Percentiles rank a stretch among this genome's conserved stretches.
Conservation (phyloP, 2,329 filamentous ascomycete species). For the Aspergillus sp. region DNA sequence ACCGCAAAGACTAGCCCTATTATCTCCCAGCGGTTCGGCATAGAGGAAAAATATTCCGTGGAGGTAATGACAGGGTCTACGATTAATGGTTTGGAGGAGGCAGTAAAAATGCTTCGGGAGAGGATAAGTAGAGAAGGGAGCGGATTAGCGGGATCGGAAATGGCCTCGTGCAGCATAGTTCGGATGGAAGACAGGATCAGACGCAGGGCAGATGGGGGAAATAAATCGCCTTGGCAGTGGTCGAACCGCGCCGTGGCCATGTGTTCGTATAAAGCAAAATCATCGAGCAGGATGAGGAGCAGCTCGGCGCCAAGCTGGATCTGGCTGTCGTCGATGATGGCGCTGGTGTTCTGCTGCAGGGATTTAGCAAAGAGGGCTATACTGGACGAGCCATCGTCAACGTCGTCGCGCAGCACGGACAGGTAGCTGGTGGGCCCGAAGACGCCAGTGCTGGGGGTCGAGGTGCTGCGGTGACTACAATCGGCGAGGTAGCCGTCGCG, state of each 20-base stretch:
- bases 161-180: not conserved
- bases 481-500: not conserved
- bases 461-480: not conserved
- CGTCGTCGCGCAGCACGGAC: not conserved
- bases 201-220: not conserved
- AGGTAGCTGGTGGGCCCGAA: not conserved
- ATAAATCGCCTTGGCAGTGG: not conserved
- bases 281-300: not conserved
- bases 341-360: not conserved
- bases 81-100: not conserved
- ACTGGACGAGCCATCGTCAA: not conserved
- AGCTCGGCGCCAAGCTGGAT: not conserved
- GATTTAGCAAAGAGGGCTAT: not conserved
- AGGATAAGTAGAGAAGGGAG: not conserved
- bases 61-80: not conserved
- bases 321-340: not conserved
- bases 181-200: not conserved
- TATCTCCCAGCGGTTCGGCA: not conserved
- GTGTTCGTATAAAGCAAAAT: not conserved
- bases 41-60: not conserved
- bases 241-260: not conserved
- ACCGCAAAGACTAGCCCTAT: not conserved
- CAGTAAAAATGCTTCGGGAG: not conserved
- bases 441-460: not conserved
- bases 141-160: not conserved